A percentile compares a stretch with the other conserved stretches of the same genome.
These are phyloP conservation scores for Epicoccum nigrum DNA, from an alignment of 2,329 filamentous ascomycete genomes.

Conservation along the genomic window DNA sequence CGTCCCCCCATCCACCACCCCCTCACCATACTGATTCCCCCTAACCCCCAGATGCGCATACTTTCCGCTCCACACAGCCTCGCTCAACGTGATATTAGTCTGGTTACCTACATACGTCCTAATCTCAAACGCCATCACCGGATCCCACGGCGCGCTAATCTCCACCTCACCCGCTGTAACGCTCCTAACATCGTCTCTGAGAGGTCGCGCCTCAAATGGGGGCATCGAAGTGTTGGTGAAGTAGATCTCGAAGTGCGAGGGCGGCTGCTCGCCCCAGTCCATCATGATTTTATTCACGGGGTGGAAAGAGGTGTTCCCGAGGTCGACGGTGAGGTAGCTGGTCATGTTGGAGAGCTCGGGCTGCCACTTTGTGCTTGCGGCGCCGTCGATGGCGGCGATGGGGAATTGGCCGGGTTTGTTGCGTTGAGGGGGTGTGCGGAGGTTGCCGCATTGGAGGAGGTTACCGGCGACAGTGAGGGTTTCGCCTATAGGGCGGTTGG, in stretches of 20 bases:
- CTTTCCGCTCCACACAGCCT: conserved; percentile 51
- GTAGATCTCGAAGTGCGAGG: conserved; percentile 59
- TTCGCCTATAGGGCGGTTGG: conserved; percentile 64
- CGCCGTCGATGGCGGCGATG: conserved; percentile 69
- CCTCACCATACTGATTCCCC: conserved; percentile 52
- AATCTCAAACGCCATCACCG: conserved; percentile 44
- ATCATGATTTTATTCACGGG: conserved; percentile 60
- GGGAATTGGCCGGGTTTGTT: conserved; percentile 70
- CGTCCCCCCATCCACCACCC: conserved; percentile 53
- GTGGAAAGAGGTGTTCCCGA: conserved; percentile 46
- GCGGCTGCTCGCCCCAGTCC: conserved; percentile 66
- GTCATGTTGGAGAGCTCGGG: conserved; percentile 58
- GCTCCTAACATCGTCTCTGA: conserved; percentile 19
- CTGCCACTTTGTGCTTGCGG: conserved; percentile 71
- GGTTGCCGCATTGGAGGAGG: conserved; percentile 67
- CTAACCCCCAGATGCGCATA: conserved; percentile 56
- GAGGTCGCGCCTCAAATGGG: conserved; percentile 18
- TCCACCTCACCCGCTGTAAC: conserved; percentile 36
- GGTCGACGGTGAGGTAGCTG: conserved; percentile 63
- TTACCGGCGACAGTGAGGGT: conserved; percentile 64
- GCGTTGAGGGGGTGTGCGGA: conserved; percentile 50
- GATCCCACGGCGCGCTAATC: conserved; percentile 52
- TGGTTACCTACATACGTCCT: conserved; percentile 52
- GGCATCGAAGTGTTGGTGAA: conserved; percentile 58
- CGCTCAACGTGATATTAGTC: conserved; percentile 51